phyloP scores from a whole-genome alignment of 495 filamentous ascomycete genomes.

The Xylaria venustula region DNA sequence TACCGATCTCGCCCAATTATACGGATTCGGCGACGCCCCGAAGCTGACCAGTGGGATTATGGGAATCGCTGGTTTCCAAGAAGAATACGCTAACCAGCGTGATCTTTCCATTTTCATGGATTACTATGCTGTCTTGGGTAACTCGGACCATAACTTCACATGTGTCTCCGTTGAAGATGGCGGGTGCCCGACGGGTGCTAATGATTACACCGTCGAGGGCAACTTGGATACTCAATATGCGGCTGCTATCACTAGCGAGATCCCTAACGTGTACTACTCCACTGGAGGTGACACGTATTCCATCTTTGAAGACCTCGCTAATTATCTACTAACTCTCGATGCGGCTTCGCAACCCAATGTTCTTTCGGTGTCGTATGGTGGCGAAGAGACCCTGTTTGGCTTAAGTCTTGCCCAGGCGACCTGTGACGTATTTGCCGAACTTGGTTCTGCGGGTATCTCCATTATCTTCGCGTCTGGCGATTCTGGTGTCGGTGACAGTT shows the following conservation, averaged over 20 bases:
- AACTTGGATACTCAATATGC: not conserved
- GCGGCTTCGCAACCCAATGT: not conserved
- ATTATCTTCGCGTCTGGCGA: not conserved
- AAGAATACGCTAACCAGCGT: not conserved
- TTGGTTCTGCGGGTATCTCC: not conserved
- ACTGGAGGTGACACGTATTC: not conserved
- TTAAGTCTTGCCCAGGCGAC: not conserved
- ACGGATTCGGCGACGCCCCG: not conserved
- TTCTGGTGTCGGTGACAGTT: not conserved
- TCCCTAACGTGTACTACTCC: not conserved
- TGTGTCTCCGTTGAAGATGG: not conserved
- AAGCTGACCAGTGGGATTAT: not conserved
- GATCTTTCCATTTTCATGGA: not conserved
- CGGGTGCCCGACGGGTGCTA: not conserved
- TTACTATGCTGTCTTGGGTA: not conserved
- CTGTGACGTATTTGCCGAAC: not conserved
- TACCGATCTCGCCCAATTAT: not conserved
- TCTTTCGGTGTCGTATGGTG: not conserved
- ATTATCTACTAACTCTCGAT: not conserved
- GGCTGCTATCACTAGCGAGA: not conserved
- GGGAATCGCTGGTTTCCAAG: not conserved
- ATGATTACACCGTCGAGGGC: not conserved
- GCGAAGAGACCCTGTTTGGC: not conserved
- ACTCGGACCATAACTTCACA: not conserved
- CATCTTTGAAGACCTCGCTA: not conserved